These are phyloP conservation scores for Neurospora sp. DNA, from an alignment of 2,329 filamentous ascomycete species.

Conservation along the genomic window DNA sequence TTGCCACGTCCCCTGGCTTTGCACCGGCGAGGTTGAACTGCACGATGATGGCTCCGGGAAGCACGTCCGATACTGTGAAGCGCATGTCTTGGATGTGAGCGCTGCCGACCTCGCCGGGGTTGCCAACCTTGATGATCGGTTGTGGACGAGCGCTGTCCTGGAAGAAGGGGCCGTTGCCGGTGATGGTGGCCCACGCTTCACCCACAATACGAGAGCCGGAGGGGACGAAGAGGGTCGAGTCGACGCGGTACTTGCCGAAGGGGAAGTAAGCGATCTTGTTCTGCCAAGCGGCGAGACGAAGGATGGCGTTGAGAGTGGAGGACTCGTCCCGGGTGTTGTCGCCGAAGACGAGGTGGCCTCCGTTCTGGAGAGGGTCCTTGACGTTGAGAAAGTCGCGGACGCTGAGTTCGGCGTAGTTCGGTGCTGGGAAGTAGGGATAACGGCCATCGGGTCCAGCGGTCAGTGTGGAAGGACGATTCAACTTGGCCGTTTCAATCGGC, in stretches of 20 bases:
- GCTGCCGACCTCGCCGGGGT: slow-evolving; percentile 44
- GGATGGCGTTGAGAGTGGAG: slow-evolving; percentile 27
- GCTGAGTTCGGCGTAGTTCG: slow-evolving; percentile 28
- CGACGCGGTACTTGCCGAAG: slow-evolving; percentile 44
- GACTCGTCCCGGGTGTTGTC: slow-evolving; percentile 31
- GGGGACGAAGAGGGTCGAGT: slow-evolving; percentile 40
- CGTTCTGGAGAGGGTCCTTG: slow-evolving; percentile 30
- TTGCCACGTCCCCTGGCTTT: slow-evolving; percentile 33
- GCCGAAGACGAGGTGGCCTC: slow-evolving; percentile 26
- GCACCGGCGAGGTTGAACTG: slow-evolving; percentile 28
- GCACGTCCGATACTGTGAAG: slow-evolving; percentile 49
- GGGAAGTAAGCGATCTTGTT: slow-evolving; percentile 44
- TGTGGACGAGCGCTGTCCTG: slow-evolving; percentile 40
- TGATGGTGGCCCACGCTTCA: slow-evolving; percentile 42
- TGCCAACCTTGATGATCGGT: slow-evolving; percentile 49
- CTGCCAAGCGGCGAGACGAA: slow-evolving; percentile 26
- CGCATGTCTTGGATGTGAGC: slow-evolving; percentile 59
- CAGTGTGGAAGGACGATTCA: slow-evolving; percentile 24
- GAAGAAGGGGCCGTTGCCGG: slow-evolving; percentile 41
- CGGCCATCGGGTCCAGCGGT: slow-evolving; percentile 25
- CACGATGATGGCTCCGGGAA: slow-evolving; percentile 53
- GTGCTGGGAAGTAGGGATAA: slow-evolving; percentile 28
- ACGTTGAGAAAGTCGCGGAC: slow-evolving; percentile 30
- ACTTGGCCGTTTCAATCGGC: slow-evolving; percentile 20
- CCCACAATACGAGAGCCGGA: slow-evolving; percentile 41